Conservation (phyloP, 1,284 basidiomycete genomes). For the Ganoderma leucocontextum region DNA sequence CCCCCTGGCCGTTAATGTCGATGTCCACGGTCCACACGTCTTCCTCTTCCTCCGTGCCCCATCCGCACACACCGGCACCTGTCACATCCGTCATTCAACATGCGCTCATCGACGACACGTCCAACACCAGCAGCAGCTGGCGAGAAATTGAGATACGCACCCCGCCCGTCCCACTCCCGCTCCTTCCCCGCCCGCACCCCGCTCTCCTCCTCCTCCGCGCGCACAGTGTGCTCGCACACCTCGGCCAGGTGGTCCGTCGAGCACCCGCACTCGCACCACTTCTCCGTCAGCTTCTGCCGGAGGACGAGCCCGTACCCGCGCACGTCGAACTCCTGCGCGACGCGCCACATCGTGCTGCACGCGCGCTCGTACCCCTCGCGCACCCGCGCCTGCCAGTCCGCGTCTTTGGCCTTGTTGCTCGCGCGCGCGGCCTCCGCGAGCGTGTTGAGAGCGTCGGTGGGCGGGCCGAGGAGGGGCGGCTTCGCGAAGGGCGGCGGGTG, state of each 20-base stretch:
- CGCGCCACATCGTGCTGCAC: slow-evolving; percentile 68
- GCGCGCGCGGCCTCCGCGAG: slow-evolving; percentile 60
- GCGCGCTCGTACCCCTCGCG: slow-evolving; percentile 68
- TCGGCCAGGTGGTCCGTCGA: slow-evolving; percentile 78
- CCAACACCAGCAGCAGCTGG: background rate
- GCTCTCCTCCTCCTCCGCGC: slow-evolving; percentile 68
- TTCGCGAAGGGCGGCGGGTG: slow-evolving; percentile 63
- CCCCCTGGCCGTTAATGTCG: slow-evolving; percentile 62
- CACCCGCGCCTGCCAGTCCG: slow-evolving; percentile 62
- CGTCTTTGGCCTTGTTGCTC: slow-evolving; percentile 38
- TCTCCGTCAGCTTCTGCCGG: slow-evolving; percentile 70
- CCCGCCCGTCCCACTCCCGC: slow-evolving; percentile 75
- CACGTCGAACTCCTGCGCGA: slow-evolving; percentile 73
- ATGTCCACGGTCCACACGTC: slow-evolving; percentile 76
- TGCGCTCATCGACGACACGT: background rate
- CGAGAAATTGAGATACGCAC: slow-evolving; percentile 37
- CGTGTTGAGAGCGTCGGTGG: slow-evolving; percentile 61
- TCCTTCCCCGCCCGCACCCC: slow-evolving; percentile 66
- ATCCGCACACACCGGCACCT: slow-evolving; percentile 67
- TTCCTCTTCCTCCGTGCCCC: slow-evolving; percentile 75
- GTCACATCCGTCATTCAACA: background rate
- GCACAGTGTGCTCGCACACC: slow-evolving; percentile 73
- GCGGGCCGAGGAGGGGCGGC: slow-evolving; percentile 66
- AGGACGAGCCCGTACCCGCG: slow-evolving; percentile 73
- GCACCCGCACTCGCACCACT: slow-evolving; percentile 81